Conservation (phyloP, 768 basidiomycete genomes). For the Russula brevipes region DNA sequence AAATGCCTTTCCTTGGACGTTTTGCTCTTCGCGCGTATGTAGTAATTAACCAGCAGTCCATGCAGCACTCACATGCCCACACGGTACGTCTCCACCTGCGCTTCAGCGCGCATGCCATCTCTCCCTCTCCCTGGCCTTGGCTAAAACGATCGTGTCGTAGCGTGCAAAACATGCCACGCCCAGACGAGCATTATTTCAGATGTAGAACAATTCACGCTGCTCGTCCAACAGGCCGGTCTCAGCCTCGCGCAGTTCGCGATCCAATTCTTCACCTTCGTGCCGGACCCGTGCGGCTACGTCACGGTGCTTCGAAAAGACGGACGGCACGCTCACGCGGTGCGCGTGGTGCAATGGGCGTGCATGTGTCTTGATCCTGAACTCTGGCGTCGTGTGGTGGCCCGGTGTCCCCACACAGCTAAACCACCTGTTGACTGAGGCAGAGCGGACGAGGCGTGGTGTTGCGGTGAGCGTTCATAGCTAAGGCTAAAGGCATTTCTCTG, state of each 20-base stretch:
- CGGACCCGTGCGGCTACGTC: constrained; percentile 9
- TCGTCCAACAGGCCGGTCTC: neutral
- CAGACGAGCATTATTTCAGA: neutral
- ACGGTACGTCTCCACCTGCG: neutral
- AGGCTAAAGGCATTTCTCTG: too few relatives aligned
- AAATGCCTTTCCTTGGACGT: too few relatives aligned
- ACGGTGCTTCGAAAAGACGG: constrained; percentile 6
- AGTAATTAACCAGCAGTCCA: too few relatives aligned
- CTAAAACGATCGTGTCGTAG: neutral
- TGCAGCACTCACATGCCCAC: neutral
- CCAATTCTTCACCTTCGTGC: constrained; percentile 15
- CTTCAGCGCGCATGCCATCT: neutral
- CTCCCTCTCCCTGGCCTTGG: neutral
- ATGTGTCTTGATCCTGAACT: constrained; percentile 12
- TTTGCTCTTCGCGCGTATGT: too few relatives aligned
- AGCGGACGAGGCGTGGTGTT: neutral
- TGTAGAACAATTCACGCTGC: constrained; percentile 7
- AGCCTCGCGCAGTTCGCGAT: constrained; percentile 4
- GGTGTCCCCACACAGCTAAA: neutral
- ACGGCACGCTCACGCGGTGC: constrained; percentile 2
- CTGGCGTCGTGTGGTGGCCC: constrained; percentile 4
- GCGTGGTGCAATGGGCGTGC: too few relatives aligned
- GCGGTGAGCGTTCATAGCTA: neutral
- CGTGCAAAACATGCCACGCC: constrained; percentile 5
- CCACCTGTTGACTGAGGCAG: constrained; percentile 3